Percentiles rank a stretch among this genome's conserved stretches.
phyloP scores from a whole-genome alignment of 2,329 filamentous ascomycete genomes.

The Neospermospora avenae region DNA sequence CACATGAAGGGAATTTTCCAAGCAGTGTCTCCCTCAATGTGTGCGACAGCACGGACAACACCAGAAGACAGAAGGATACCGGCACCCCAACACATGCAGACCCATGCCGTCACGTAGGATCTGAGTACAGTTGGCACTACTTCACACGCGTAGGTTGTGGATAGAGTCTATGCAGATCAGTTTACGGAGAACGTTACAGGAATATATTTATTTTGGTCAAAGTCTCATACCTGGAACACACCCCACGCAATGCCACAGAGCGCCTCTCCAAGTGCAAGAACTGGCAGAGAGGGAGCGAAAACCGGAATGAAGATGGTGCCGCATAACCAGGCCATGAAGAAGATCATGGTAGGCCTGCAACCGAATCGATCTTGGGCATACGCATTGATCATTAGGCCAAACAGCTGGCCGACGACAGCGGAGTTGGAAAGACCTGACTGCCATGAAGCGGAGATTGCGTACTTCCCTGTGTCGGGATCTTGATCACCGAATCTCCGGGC shows the following conservation, averaged over 20 bases:
- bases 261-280: slow-evolving; percentile 42
- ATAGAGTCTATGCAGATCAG: no score
- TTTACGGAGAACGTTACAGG: no score
- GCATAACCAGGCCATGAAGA: slow-evolving; percentile 39
- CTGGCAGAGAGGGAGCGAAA: slow-evolving; percentile 44
- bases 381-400: slow-evolving; percentile 38
- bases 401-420: slow-evolving; percentile 35
- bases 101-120: slow-evolving; percentile 49
- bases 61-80: slow-evolving; percentile 10
- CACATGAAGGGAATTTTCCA: slow-evolving; percentile 28
- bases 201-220: no score
- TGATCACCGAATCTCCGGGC: slow-evolving; percentile 32
- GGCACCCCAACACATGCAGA: slow-evolving; percentile 47
- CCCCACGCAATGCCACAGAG: slow-evolving; percentile 48
- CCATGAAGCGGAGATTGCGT: slow-evolving; percentile 40
- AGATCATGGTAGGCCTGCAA: neutral
- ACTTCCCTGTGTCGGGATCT: slow-evolving; percentile 28
- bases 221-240: slow-evolving; percentile 38
- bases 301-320: slow-evolving; percentile 46
- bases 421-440: slow-evolving; percentile 43
- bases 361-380: slow-evolving; percentile 40
- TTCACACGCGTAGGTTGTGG: slow-evolving; percentile 39
- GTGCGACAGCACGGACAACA: neutral
- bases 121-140: slow-evolving; percentile 50
- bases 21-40: neutral